A percentile compares a stretch with the other conserved stretches of the same genome.
Conservation (phyloP, 257 asterid species). For the Nicotiana noctiflora region DNA sequence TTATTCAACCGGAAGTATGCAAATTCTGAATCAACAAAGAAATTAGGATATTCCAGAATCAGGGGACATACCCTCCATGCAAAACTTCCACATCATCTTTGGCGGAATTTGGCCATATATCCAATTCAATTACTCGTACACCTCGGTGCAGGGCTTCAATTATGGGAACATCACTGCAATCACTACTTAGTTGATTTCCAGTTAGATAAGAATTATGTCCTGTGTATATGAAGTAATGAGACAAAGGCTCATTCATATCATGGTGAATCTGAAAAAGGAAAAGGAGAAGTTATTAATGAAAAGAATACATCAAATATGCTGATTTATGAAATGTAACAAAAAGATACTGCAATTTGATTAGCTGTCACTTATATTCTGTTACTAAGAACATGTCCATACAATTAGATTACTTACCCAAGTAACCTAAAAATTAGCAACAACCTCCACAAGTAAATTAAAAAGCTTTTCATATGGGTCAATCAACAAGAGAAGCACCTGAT, state of each 20-base stretch:
- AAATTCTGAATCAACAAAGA: not conserved
- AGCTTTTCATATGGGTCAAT: not conserved
- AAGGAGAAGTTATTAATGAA: not conserved
- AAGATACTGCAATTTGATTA: not conserved
- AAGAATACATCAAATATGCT: not conserved
- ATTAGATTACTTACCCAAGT: not conserved
- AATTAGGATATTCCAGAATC: not conserved
- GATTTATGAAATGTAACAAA: not conserved
- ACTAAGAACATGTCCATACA: not conserved
- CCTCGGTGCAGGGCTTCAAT: constrained; percentile 43
- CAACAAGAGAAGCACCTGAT: not conserved
- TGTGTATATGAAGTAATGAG: constrained; percentile 64
- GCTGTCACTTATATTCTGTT: not conserved
- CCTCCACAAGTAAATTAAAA: not conserved
- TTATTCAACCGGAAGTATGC: not conserved
- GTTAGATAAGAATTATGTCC: constrained; percentile 74
- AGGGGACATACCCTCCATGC: constrained; percentile 53
- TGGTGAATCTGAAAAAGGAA: constrained; percentile 46
- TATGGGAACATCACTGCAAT: constrained; percentile 57
- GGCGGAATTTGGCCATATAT: constrained; percentile 70
- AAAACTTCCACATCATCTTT: constrained; percentile 52
- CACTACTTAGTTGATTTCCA: constrained; percentile 71
- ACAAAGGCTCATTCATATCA: constrained; percentile 62
- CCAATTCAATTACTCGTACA: constrained; percentile 66
- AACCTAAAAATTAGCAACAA: not conserved